A percentile compares a stretch with the other conserved stretches of the same genome.
Conservation (phyloP, 2,329 filamentous ascomycete genomes). For the Beauveria sp. region DNA sequence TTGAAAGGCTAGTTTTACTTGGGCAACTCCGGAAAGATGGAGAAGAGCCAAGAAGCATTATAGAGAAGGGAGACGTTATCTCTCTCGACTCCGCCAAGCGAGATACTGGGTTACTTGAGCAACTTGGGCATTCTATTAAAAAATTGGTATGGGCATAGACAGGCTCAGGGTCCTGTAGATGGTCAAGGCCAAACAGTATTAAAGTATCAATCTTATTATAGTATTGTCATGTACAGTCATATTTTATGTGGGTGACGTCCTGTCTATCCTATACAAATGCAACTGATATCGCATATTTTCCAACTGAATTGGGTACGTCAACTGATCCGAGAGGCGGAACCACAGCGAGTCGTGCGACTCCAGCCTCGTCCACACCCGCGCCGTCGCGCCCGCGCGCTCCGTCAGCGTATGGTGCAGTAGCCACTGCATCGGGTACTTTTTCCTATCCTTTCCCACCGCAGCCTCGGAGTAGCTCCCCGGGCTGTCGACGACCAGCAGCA, state of each 20-base stretch:
- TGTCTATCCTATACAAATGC: constrained; percentile 59
- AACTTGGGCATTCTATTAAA: constrained; percentile 83
- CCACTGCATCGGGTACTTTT: constrained; percentile 88
- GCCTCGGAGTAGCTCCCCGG: constrained; percentile 89
- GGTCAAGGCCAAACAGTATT: constrained; percentile 6
- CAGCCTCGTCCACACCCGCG: constrained; percentile 61
- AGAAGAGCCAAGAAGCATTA: constrained; percentile 36
- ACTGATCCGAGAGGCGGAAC: constrained; percentile 63
- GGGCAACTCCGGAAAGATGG: constrained; percentile 33
- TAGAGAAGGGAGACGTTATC: constrained; percentile 65
- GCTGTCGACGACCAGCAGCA: constrained; percentile 83
- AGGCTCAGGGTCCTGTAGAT: constrained; percentile 14
- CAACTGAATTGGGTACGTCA: constrained; percentile 75
- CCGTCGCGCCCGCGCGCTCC: constrained; percentile 27
- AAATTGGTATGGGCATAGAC: constrained; percentile 76
- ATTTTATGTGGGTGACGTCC: neutral
- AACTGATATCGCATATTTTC: constrained; percentile 96
- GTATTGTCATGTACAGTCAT: neutral
- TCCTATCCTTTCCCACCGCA: constrained; percentile 52
- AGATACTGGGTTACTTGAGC: constrained; percentile 79
- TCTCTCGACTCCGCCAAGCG: constrained; percentile 76
- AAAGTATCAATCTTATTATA: neutral
- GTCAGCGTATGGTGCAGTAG: constrained; percentile 76
- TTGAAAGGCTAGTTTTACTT: constrained; percentile 57
- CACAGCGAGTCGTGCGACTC: constrained; percentile 71